Conservation (phyloP, 768 basidiomycete genomes). For the Cystofilobasidium ferigula region DNA sequence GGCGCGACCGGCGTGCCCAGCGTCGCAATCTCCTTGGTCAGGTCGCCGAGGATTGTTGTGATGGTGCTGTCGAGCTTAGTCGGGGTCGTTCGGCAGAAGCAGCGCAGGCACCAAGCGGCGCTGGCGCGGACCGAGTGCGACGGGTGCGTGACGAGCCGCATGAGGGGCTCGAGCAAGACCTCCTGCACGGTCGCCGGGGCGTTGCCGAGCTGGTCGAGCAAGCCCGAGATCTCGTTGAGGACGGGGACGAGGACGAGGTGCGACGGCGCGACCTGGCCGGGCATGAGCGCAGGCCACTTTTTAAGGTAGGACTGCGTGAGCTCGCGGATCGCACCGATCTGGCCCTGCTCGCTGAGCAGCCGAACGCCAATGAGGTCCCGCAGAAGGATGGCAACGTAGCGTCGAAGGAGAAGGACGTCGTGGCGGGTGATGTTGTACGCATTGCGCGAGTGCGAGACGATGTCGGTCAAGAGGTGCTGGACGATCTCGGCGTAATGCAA, state of each 20-base stretch:
- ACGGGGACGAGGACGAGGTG: constrained; percentile 60
- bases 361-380: constrained; percentile 77
- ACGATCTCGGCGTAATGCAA: constrained; percentile 67
- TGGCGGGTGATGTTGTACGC: constrained; percentile 46
- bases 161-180: constrained; percentile 68
- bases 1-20: constrained; percentile 61
- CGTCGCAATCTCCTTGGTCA: constrained; percentile 69
- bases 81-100: constrained; percentile 83
- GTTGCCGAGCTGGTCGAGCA: constrained; percentile 81
- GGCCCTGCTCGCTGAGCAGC: constrained; percentile 85
- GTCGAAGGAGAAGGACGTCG: constrained; percentile 61
- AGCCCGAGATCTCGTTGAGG: constrained; percentile 69
- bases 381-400: constrained; percentile 62
- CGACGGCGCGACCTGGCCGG: constrained; percentile 61
- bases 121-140: constrained; percentile 75
- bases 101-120: constrained; percentile 74
- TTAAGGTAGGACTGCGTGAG: constrained; percentile 69
- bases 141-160: constrained; percentile 75
- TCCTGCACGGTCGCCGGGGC: constrained; percentile 85
- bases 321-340: constrained; percentile 82
- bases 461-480: constrained; percentile 64
- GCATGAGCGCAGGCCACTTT: constrained; percentile 87
- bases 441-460: constrained; percentile 51
- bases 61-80: constrained; percentile 70
- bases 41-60: constrained; percentile 61